Conservation (phyloP, 345 rosid species). For the Draba incana region DNA sequence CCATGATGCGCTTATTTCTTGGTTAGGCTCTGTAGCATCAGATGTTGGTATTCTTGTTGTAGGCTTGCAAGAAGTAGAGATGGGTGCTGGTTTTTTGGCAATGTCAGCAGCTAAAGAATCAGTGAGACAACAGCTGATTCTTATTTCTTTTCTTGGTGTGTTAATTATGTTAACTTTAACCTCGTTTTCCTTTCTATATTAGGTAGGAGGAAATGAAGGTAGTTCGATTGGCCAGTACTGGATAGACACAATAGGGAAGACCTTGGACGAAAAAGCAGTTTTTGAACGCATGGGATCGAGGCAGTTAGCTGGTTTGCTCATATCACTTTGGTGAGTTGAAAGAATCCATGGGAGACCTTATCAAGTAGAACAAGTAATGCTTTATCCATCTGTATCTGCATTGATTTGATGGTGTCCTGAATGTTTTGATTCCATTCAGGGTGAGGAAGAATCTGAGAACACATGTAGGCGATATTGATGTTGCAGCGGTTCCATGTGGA, state of each 20-base stretch:
- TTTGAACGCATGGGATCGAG: conserved; percentile 99
- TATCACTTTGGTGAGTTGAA: conserved; percentile 81
- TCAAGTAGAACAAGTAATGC: neutral
- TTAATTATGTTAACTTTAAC: conserved; percentile 15
- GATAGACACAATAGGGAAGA: conserved; percentile 89
- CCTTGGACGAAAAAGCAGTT: conserved; percentile 72
- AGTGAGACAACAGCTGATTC: conserved; percentile 52
- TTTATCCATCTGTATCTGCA: neutral
- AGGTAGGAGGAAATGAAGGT: conserved; percentile 99
- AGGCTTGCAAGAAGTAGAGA: conserved; percentile 97
- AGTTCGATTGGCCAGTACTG: conserved; percentile 95
- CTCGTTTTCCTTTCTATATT: conserved; percentile 41
- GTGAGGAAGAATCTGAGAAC: conserved; percentile 88
- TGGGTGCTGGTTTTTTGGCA: conserved; percentile 99
- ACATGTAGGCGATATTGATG: conserved; percentile 96
- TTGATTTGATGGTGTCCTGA: conserved; percentile 5
- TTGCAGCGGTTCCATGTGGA: conserved; percentile 97
- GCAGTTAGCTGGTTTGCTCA: conserved; percentile 93
- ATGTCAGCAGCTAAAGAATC: conserved; percentile 99
- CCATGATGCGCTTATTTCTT: conserved; percentile 77
- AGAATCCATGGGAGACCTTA: neutral
- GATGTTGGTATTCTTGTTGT: conserved; percentile 95
- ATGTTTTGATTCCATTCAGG: conserved; percentile 49
- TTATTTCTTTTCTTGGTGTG: neutral
- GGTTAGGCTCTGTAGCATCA: conserved; percentile 84